A percentile compares a stretch with the other conserved stretches of the same genome.
Conservation (phyloP, 768 basidiomycete genomes). For the Pisolithus sp. region DNA sequence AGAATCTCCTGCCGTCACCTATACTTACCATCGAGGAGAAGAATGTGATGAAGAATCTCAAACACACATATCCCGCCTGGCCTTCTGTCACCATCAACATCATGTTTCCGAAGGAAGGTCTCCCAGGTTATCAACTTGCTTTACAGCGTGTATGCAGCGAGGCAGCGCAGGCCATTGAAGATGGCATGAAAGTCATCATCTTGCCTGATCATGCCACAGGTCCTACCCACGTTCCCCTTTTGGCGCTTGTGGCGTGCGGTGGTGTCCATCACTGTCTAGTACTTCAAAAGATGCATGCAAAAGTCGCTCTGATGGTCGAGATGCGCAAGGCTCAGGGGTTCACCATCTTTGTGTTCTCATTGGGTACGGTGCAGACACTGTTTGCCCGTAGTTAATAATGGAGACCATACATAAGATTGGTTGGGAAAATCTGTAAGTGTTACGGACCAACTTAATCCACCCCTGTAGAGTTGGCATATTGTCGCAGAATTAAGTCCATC, state of each 20-base stretch:
- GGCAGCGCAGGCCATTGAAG: constrained; percentile 86
- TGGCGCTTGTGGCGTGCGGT: constrained; percentile 86
- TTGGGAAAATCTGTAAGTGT: constrained; percentile 81
- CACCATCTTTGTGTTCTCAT: constrained; percentile 95
- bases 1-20: too few species aligned
- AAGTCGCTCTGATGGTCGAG: constrained; percentile 91
- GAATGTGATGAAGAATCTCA: too few species aligned
- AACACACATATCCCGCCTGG: too few species aligned
- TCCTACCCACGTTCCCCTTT: constrained; percentile 74
- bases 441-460: background rate
- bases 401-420: constrained; percentile 91
- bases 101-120: too few species aligned
- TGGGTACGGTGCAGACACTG: constrained; percentile 95
- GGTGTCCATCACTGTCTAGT: constrained; percentile 95
- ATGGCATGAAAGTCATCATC: constrained; percentile 90
- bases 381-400: constrained; percentile 94
- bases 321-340: constrained; percentile 95
- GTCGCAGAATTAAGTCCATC: constrained; percentile 70
- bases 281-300: constrained; percentile 85
- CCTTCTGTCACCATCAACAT: too few species aligned
- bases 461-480: constrained; percentile 9
- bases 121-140: too few species aligned
- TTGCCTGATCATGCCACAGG: constrained; percentile 85
- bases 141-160: constrained; percentile 88
- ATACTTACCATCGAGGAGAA: too few species aligned